Base-by-base conservation (phyloP, 495 filamentous ascomycete genomes). In the Lasiosphaeria hispida region DNA sequence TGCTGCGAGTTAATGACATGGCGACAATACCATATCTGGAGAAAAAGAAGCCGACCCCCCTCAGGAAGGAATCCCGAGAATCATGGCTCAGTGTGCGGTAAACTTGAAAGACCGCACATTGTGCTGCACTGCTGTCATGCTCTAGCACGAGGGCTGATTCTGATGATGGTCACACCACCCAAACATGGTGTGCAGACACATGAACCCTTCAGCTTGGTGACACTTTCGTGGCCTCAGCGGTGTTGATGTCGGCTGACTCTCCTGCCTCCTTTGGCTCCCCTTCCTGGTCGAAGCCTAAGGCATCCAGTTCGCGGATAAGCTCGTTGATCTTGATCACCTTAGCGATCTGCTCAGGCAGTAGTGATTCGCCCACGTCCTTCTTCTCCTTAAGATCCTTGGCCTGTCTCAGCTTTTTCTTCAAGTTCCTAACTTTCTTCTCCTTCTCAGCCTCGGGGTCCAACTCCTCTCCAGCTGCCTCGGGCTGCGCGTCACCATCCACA, bases 321-420 rank as follows among this genome's bases (percentile, higher is more conserved):
- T 97, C 94, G 49, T 90, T 89, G 66, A 99, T 95, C 72, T 92
- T 96, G 66, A 96, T 94, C 44, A 99, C 88, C 76, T 99, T 99
- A 58, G 91, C 92, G 52, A 97, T 86, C 75, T 99, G 95, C 73
- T 99, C 95, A 0, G 95, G 95, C 11, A 96, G 76, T 59, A 99
- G 71, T 0, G 79, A 75, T 60, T 88, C 87, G 19, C 94, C 95
- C 38, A 85, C 83, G 18, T 96, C 89, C 73, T 96, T 96, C 79
- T 96, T 96, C 64, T 85, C 87, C 65, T 88, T 87, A 41, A 99
- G 75, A 1, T 97, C 94, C 60, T 87, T 87, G 2, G 94, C 94
- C 69, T 97, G 95, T 57, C 89, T 84, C 38, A 99, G 80, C 69
- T 97, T 99, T 77, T 99, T 99, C 74, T 87, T 89, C n/a, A 99